A percentile compares a stretch with the other conserved stretches of the same genome.
These are phyloP conservation scores for Vigna angularis DNA, from an alignment of 306 rosid species.

Conservation along the genomic window DNA sequence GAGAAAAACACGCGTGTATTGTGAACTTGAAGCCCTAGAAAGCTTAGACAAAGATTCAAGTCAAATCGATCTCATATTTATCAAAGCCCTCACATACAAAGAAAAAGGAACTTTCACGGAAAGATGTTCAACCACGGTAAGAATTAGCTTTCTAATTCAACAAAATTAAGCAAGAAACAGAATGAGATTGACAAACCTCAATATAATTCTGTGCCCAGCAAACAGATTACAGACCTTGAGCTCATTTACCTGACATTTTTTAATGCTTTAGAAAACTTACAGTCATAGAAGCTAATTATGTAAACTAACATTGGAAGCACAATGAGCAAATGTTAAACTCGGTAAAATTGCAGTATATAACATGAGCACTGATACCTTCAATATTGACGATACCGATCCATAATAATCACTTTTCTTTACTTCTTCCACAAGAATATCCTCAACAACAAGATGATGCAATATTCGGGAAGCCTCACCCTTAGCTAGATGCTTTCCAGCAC, in stretches of 20 bases:
- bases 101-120: not conserved
- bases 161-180: conserved; percentile 44
- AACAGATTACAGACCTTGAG: conserved; percentile 53
- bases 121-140: conserved; percentile 19
- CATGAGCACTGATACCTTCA: conserved; percentile 62
- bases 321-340: conserved; percentile 1
- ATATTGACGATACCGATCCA: conserved; percentile 87
- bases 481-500: conserved; percentile 87
- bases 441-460: conserved; percentile 85
- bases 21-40: conserved; percentile 35
- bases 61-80: conserved; percentile 25
- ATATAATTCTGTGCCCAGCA: conserved; percentile 60
- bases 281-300: conserved; percentile 20
- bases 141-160: conserved; percentile 21
- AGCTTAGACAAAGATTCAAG: conserved; percentile 34
- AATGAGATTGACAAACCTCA: conserved; percentile 66
- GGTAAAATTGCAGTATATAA: conserved; percentile 38
- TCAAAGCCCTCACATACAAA: not conserved
- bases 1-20: conserved; percentile 18
- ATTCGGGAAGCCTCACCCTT: conserved; percentile 96
- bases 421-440: conserved; percentile 82
- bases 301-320: conserved; percentile 25
- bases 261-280: conserved; percentile 34
- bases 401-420: conserved; percentile 92
- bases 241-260: conserved; percentile 68